Base-by-base conservation (phyloP, 1,139 yeast species). In the Saccharomyces hybrid region DNA sequence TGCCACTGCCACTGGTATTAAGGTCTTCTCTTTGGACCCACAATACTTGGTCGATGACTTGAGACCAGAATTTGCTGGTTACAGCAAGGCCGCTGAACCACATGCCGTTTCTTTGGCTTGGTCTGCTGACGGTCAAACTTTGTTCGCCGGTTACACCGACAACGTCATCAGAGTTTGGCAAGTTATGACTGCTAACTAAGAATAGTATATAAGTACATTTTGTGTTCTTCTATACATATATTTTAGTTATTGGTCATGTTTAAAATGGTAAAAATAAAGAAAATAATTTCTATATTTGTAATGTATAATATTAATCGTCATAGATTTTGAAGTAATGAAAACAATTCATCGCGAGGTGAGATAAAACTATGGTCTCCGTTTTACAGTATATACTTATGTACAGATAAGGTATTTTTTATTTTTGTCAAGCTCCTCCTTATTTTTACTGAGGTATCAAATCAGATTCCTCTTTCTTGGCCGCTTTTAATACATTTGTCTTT, bases 91-190 rank as follows among this genome's bases (percentile, higher is more conserved):
- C 71, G 88, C 89, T 83, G 97, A 89, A 81, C 99, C 99, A 76
- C 96, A 90, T 79, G 95, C 96, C 76, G 82, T 93, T 77, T 91
- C 98, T 68, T 86, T 93, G 76, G 90, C 97, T 76, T 93, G 99
- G 99, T 91, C 98, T 73, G 95, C 97, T 78, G 99, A 93, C 73
- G 99, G 99, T 78, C 98, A 91, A 84, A 90, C 88, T 87, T 86
- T 93, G 80, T 93, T 90, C 77, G 97, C 98, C 72, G 99, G 99
- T 84, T 93, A 93, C 97, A 91, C 98, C 74, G 99, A 93, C 81
- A 89, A 89, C 84, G 84, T 87, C 75, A 91, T 93, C 84, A 93
- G 99, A 83, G 99, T 91, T 80, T 93, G 98, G 98, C 98, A 93
- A 86, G 97, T 93, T 73, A 91, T 91, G 97, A 90, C 96, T 81